A percentile compares a stretch with the other conserved stretches of the same genome.
Conservation (phyloP, 2,329 filamentous ascomycete species). For the Cytospora chrysosperma region DNA sequence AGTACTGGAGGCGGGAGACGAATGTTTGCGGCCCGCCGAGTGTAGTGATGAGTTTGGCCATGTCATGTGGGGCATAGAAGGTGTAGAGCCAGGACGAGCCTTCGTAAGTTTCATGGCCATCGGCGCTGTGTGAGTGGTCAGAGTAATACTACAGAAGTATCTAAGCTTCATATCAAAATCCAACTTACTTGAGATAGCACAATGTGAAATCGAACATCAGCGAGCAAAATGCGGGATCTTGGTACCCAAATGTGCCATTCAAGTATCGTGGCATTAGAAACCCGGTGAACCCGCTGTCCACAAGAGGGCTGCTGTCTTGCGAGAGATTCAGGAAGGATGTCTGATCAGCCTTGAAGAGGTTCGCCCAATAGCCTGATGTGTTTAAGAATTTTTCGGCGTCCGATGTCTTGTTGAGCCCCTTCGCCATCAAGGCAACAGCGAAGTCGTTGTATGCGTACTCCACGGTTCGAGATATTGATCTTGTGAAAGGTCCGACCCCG, state of each 20-base stretch:
- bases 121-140: not conserved
- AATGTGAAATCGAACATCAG: constrained; percentile 44
- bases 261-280: constrained; percentile 66
- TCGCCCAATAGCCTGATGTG: constrained; percentile 62
- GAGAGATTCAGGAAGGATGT: constrained; percentile 41
- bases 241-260: constrained; percentile 64
- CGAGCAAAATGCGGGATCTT: constrained; percentile 62
- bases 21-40: constrained; percentile 55
- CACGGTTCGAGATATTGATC: constrained; percentile 66
- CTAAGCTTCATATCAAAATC: not conserved
- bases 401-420: constrained; percentile 48
- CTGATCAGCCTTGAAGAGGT: constrained; percentile 60
- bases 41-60: constrained; percentile 44
- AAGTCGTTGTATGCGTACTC: constrained; percentile 77
- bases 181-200: constrained; percentile 25
- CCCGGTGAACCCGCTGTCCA: constrained; percentile 61
- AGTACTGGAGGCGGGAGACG: constrained; percentile 53
- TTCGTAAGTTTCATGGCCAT: constrained; percentile 66
- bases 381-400: constrained; percentile 58
- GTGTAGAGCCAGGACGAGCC: constrained; percentile 67
- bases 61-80: constrained; percentile 52
- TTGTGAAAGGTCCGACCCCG: constrained; percentile 63
- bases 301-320: constrained; percentile 5
- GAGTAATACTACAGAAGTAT: too few species aligned
- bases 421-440: constrained; percentile 59